A percentile compares a stretch with the other conserved stretches of the same genome.
These are phyloP conservation scores for Saccharomyces uvarum DNA, from an alignment of 1,139 yeast species.

Conservation along the genomic window DNA sequence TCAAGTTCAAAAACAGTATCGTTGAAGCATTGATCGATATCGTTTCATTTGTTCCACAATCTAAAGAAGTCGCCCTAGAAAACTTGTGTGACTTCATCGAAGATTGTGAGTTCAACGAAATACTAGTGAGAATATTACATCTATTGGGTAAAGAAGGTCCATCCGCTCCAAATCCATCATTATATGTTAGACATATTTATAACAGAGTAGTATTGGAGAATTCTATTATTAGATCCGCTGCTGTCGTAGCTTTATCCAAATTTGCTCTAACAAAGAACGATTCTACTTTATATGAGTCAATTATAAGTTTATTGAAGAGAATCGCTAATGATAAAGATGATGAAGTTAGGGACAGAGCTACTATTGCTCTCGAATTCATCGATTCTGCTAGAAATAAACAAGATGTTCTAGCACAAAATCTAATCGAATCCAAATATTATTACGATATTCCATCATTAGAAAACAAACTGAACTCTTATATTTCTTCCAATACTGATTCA, in stretches of 20 bases:
- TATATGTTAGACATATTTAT: conserved; percentile 91
- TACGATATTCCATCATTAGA: conserved; percentile 76
- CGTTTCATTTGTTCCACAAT: conserved; percentile 78
- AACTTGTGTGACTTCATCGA: conserved; percentile 94
- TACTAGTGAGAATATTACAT: conserved; percentile 84
- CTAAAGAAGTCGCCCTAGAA: conserved; percentile 79
- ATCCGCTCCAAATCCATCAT: conserved; percentile 72
- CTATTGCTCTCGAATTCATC: conserved; percentile 68
- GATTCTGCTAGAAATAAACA: conserved; percentile 36
- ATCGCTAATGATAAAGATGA: conserved; percentile 82
- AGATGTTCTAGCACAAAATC: conserved; percentile 35
- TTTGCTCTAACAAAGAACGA: conserved; percentile 75
- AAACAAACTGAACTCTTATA: conserved; percentile 63
- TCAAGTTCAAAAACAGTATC: conserved; percentile 73
- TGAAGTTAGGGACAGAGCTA: conserved; percentile 97
- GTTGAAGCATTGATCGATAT: conserved; percentile 90
- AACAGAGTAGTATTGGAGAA: conserved; percentile 94
- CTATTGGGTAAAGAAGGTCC: conserved; percentile 95
- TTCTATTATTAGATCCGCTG: conserved; percentile 90
- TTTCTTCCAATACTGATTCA: conserved; percentile 52
- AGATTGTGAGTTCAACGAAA: conserved; percentile 94
- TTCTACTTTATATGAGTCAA: conserved; percentile 56
- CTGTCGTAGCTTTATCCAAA: conserved; percentile 85
- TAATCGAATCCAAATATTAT: conserved; percentile 59
- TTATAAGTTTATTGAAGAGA: conserved; percentile 68